Evolutionary conservation across 805 yeast genomes (phyloP).

Genomic region (Candida sphagnicola): DNA sequence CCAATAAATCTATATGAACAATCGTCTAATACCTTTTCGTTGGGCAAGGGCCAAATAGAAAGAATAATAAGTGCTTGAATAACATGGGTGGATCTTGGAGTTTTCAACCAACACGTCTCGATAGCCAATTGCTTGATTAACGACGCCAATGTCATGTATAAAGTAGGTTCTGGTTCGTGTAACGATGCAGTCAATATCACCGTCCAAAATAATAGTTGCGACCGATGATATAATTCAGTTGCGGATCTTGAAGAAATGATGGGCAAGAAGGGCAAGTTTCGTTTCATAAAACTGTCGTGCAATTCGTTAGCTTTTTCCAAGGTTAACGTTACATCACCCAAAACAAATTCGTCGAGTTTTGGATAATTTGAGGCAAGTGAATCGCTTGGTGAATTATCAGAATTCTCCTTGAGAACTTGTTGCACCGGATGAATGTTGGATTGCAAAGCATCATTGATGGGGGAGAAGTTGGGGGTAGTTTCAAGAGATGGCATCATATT

Average conservation of each 20-base stretch:
- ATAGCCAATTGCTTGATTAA: constrained; percentile 83
- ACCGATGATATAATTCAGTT: constrained; percentile 73
- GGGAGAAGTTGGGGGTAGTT: neutral
- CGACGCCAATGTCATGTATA: constrained; percentile 71
- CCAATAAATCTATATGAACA: constrained; percentile 87
- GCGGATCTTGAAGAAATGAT: constrained; percentile 69
- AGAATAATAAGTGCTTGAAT: constrained; percentile 85
- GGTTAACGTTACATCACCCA: constrained; percentile 73
- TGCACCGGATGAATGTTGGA: constrained; percentile 3
- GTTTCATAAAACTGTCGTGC: constrained; percentile 63
- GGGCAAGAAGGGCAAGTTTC: constrained; percentile 75
- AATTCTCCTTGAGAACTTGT: constrained; percentile 9
- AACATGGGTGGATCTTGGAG: constrained; percentile 91
- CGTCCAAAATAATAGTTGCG: constrained; percentile 86
- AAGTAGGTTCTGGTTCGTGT: constrained; percentile 81
- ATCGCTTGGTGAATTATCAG: constrained; percentile 27
- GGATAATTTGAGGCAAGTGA: constrained; percentile 6
- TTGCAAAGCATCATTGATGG: neutral
- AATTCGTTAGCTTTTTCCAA: constrained; percentile 65
- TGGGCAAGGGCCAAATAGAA: constrained; percentile 89
- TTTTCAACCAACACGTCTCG: constrained; percentile 88
- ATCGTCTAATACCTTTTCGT: constrained; percentile 87
- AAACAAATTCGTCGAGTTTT: constrained; percentile 51
- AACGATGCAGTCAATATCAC: constrained; percentile 82
- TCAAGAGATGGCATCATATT: neutral